Percentiles rank a stretch among this genome's conserved stretches.
phyloP scores from a whole-genome alignment of 192 early-diverging fungal species.

The Backusella tuberculispora region DNA sequence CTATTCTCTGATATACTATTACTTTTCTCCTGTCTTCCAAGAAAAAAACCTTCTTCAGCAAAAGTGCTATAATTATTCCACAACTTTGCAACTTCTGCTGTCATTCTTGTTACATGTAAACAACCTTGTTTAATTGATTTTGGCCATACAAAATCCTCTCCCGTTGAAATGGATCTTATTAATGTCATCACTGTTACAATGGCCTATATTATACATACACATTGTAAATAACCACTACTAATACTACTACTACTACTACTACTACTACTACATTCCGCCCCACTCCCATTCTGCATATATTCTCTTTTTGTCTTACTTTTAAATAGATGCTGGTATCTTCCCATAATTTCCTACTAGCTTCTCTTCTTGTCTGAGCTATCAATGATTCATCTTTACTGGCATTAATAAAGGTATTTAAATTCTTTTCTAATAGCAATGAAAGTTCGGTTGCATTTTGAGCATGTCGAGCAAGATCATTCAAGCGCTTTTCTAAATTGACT shows the following conservation, averaged over 20 bases:
- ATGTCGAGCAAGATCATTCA: constrained; percentile 21
- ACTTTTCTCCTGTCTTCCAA: constrained; percentile 23
- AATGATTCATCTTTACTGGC: constrained; percentile 15
- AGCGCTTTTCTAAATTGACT: constrained; percentile 13
- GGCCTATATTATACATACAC: constrained; percentile 18
- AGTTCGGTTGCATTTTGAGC: constrained; percentile 30
- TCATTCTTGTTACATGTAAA: constrained; percentile 37
- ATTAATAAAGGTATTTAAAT: constrained; percentile 18
- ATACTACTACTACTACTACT: background rate
- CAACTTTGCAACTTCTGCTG: constrained; percentile 37
- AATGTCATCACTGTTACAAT: constrained; percentile 34
- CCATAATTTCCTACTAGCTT: constrained; percentile 28
- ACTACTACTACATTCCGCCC: background rate
- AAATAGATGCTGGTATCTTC: constrained; percentile 40
- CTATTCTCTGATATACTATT: constrained; percentile 8
- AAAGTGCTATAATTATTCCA: constrained; percentile 40
- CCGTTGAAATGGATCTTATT: constrained; percentile 37
- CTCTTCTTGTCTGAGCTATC: background rate
- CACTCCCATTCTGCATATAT: background rate
- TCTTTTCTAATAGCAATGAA: constrained; percentile 9
- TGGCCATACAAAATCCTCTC: constrained; percentile 38
- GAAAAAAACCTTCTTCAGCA: constrained; percentile 38
- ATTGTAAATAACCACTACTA: background rate
- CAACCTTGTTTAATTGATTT: constrained; percentile 41
- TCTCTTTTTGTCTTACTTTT: constrained; percentile 22